A percentile compares a stretch with the other conserved stretches of the same genome.
Evolutionary conservation across 208 protist species (phyloP).

Genomic region (Trypanosoma cruzi): DNA sequence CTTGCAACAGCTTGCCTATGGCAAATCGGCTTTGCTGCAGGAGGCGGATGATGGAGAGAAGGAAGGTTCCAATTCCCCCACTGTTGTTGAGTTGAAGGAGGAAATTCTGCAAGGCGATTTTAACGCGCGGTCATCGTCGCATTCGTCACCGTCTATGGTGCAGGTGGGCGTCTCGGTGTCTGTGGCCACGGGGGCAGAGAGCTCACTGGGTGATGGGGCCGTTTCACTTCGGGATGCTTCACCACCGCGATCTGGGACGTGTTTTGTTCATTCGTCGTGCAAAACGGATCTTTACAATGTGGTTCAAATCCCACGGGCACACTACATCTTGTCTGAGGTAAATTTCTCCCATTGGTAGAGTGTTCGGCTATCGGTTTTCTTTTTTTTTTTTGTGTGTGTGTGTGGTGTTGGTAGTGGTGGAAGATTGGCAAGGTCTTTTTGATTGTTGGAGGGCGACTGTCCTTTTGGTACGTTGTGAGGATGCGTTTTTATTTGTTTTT

Average conservation of each 20-base stretch:
- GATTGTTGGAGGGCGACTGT: neutral
- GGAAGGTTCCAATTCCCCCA: constrained; percentile 2
- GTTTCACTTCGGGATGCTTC: constrained; percentile 23
- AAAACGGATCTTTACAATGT: constrained; percentile 9
- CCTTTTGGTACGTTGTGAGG: neutral
- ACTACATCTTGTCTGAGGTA: constrained; percentile 19
- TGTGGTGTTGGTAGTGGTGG: neutral
- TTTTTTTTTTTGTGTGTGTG: too few relatives aligned
- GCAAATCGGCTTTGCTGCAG: neutral
- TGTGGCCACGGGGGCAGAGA: neutral
- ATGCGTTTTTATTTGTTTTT: neutral
- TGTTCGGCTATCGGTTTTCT: too few relatives aligned
- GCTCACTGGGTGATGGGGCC: constrained; percentile 6
- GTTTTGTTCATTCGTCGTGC: neutral
- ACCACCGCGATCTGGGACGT: neutral
- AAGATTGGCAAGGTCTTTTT: neutral
- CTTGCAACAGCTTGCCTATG: constrained; percentile 6
- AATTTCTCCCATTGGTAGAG: constrained; percentile 26
- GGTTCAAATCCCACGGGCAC: constrained; percentile 17
- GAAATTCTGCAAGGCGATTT: neutral
- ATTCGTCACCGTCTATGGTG: neutral
- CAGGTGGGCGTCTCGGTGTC: neutral
- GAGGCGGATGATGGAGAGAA: neutral
- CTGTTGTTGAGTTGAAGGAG: constrained; percentile 15
- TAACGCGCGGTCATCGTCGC: neutral